Base-by-base conservation (phyloP, 805 yeast genomes). In the Metschnikowia proteae region DNA sequence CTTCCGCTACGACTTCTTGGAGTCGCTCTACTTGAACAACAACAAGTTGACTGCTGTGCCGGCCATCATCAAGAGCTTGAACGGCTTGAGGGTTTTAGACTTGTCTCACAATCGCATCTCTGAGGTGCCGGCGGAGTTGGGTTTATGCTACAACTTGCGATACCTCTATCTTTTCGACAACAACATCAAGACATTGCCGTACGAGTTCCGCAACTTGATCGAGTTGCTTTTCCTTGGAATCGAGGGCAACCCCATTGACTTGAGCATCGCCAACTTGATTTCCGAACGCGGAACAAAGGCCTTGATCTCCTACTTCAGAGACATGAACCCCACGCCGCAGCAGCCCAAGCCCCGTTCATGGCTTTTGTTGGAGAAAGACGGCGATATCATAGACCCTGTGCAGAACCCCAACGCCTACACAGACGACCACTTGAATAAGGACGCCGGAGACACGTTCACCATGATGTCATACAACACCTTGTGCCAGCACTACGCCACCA, bases 401-500 rank as follows among this genome's bases (percentile, higher is more conserved):
- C 49, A 60, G 10, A 61, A 64, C 38, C 69, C 71, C 2, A 67
- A 61, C 35, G 65, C 67, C 7, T 70, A 66, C 50, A 59, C 60
- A 8, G 60, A 58, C 10, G 72, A 68, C 39, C 57, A 58, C 30
- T 50, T 59, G 22, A 61, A 61, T 25, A 57, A 64, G 13, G 61
- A 60, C 31, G 38, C 50, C 3, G 30, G 48, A 5, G 72, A 67
- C 42, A 61, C 78, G 4, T 90, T 94, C 65, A 85, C 96, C 0
- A 71, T 91, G 41, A 76, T 89, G 79, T 82, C 90, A 34, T 92
- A 90, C 72, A 94, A 94, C 70, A 88, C 95, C 2, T 74, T 94
- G 64, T 94, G 99, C 67, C 98, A 92, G 64, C 94, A 87, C 65
- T 92, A 92, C 70, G 97, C 98, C 2, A 89, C 97, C 3, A 79